Conservation (phyloP, 2,329 filamentous ascomycete species). For the Elsinoe fawcettii region DNA sequence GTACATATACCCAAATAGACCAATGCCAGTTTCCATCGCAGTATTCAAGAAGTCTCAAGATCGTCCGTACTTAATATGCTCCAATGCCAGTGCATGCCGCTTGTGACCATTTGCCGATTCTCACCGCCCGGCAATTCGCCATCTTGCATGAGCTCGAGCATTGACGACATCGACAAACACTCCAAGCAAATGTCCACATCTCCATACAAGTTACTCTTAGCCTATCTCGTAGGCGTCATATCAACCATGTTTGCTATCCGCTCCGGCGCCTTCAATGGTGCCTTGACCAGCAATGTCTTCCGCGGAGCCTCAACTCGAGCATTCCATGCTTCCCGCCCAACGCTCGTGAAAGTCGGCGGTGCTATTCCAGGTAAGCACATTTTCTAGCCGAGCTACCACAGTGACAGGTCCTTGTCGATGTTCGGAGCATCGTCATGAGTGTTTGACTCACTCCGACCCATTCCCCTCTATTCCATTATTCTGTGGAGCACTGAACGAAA, state of each 20-base stretch:
- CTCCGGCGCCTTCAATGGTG: slow-evolving; percentile 19
- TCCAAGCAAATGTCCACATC: background rate
- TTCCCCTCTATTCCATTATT: too few species aligned
- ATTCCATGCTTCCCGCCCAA: slow-evolving; percentile 59
- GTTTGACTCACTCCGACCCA: too few species aligned
- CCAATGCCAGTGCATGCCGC: too few species aligned
- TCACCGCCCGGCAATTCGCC: slow-evolving; percentile 9
- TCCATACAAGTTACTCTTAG: background rate
- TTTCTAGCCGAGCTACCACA: background rate
- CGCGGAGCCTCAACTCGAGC: slow-evolving; percentile 19
- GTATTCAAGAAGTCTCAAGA: too few species aligned
- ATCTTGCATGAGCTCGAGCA: background rate
- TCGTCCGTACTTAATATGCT: too few species aligned
- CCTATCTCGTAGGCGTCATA: slow-evolving; percentile 5
- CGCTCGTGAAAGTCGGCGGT: slow-evolving; percentile 69
- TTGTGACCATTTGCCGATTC: background rate
- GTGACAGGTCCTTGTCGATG: too few species aligned
- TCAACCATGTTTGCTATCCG: slow-evolving; percentile 12
- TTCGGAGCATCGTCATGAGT: too few species aligned
- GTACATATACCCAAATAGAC: background rate
- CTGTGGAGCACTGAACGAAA: background rate
- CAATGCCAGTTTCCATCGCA: background rate
- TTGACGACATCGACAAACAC: background rate
- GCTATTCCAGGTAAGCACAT: slow-evolving; percentile 49
- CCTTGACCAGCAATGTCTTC: slow-evolving; percentile 15